Evolutionary conservation across 2,329 filamentous ascomycete genomes (phyloP).

Genomic region (Talaromyces sp.): DNA sequence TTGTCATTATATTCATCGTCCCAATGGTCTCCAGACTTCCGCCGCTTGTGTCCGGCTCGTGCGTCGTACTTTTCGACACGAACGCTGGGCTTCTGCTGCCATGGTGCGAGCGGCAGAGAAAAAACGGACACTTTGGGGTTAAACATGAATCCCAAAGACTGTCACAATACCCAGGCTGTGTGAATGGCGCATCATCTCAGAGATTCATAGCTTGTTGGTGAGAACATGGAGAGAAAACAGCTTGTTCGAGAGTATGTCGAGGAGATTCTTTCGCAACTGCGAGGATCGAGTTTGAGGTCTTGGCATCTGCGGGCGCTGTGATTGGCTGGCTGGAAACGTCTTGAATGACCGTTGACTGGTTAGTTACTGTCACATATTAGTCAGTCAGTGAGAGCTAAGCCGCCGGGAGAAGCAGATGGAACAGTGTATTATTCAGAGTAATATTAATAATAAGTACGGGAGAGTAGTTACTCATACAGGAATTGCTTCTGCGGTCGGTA

Average conservation of each 20-base stretch:
- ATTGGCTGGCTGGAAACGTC: background rate
- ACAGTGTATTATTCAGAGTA: background rate
- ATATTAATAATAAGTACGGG: background rate
- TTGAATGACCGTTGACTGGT: background rate
- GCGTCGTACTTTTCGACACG: constrained; percentile 7
- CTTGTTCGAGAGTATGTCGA: background rate
- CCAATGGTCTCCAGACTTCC: constrained; percentile 2
- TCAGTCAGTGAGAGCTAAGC: background rate
- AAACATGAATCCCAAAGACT: constrained; percentile 5
- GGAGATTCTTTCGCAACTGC: background rate
- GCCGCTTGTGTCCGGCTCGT: constrained; percentile 4
- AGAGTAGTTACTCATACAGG: background rate
- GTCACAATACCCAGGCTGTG: background rate
- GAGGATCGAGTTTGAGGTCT: background rate
- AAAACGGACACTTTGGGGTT: constrained; percentile 8
- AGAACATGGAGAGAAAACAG: background rate
- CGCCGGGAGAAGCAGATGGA: background rate
- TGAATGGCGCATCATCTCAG: background rate
- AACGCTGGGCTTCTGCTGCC: constrained; percentile 9
- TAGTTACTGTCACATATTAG: background rate
- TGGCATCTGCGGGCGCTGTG: background rate
- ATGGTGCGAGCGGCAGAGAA: constrained; percentile 9
- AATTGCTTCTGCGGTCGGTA: background rate
- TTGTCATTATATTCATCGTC: background rate
- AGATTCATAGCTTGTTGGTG: background rate